phyloP scores from a whole-genome alignment of 257 asterid species.

The Capsicum pubescens region DNA sequence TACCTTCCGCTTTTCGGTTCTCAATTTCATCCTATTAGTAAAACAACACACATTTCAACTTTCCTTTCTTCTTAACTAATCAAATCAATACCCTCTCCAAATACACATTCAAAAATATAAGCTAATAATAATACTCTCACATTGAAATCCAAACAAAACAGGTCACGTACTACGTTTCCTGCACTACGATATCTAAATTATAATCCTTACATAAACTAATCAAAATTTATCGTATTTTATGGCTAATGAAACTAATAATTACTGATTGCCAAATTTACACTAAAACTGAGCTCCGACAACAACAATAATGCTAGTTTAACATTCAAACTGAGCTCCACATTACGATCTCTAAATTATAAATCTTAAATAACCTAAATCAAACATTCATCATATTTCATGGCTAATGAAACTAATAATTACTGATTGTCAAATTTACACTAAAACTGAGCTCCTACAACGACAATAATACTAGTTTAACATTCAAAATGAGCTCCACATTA shows the following conservation, averaged over 20 bases:
- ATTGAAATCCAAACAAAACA: neutral
- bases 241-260: neutral
- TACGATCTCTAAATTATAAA: neutral
- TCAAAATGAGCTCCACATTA: too few species aligned
- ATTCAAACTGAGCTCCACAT: too few species aligned
- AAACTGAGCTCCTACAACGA: neutral
- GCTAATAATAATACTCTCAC: neutral
- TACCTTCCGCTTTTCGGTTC: conserved; percentile 48
- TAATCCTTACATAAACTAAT: neutral
- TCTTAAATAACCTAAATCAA: too few species aligned
- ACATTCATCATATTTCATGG: neutral
- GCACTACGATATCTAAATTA: neutral
- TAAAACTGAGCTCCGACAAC: neutral
- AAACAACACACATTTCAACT: neutral
- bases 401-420: neutral
- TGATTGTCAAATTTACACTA: neutral
- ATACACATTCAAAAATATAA: neutral
- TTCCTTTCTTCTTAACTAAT: neutral
- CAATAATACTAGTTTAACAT: neutral
- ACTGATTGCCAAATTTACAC: neutral
- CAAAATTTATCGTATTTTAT: neutral
- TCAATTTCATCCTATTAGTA: neutral
- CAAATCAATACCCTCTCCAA: neutral
- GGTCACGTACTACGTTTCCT: neutral
- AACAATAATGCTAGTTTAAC: neutral